These are phyloP conservation scores for Cladosporium velox DNA, from an alignment of 2,329 filamentous ascomycete genomes.

Conservation along the genomic window DNA sequence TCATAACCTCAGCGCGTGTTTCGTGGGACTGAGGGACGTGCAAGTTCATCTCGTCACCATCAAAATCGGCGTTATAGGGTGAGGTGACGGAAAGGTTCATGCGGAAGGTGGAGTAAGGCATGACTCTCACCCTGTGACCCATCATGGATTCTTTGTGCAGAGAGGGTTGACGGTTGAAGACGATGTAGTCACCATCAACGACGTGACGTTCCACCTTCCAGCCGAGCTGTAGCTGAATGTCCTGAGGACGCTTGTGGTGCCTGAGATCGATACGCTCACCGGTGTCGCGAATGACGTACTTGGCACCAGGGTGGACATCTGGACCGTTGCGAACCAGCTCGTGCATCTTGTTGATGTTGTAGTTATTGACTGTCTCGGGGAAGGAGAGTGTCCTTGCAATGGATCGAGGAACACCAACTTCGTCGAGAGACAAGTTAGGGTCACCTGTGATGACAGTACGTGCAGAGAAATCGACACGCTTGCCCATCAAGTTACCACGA, in stretches of 20 bases:
- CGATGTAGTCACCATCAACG: constrained; percentile 93
- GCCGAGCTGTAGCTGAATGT: constrained; percentile 87
- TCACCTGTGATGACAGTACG: constrained; percentile 99
- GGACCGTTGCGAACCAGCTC: constrained; percentile 89
- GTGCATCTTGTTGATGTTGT: constrained; percentile 93
- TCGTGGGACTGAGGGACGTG: constrained; percentile 98
- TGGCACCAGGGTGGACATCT: constrained; percentile 91
- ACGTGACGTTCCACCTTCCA: constrained; percentile 99
- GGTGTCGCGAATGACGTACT: constrained; percentile 92
- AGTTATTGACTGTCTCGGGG: constrained; percentile 94
- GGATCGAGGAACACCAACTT: constrained; percentile 93
- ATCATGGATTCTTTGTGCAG: constrained; percentile 99
- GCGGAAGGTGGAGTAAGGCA: constrained; percentile 98
- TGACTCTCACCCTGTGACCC: constrained; percentile 95
- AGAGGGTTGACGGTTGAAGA: constrained; percentile 99
- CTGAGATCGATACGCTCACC: constrained; percentile 93
- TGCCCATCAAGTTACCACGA: constrained; percentile 98
- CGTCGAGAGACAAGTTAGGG: constrained; percentile 91
- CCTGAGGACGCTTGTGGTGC: constrained; percentile 83
- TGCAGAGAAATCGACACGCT: constrained; percentile 98
- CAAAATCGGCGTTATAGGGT: constrained; percentile 99
- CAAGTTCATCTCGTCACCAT: constrained; percentile 99
- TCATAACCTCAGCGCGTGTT: constrained; percentile 88
- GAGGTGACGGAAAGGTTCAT: constrained; percentile 97
- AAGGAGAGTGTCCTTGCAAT: constrained; percentile 94